These are phyloP conservation scores for Discostella pseudostelligera DNA, from an alignment of 108 stramenopile genomes.

Conservation along the genomic window DNA sequence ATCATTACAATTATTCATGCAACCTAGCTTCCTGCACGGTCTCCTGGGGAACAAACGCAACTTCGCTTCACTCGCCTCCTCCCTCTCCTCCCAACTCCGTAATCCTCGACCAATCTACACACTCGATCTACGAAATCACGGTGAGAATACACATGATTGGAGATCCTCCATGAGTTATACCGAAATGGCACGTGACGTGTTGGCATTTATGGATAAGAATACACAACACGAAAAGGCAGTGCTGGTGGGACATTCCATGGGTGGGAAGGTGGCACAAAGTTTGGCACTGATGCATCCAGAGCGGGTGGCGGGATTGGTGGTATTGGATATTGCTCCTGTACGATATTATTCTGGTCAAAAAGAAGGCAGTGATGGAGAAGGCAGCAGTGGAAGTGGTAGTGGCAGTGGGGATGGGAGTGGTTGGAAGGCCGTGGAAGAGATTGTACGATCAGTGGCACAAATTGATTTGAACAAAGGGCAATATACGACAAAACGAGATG, in stretches of 20 bases:
- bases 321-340: conserved; percentile 93
- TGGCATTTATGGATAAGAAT: conserved; percentile 60
- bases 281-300: conserved; percentile 80
- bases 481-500: conserved; percentile 52
- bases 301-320: conserved; percentile 79
- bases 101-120: conserved; percentile 63
- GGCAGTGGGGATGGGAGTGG: conserved; percentile 39
- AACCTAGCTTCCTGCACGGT: conserved; percentile 86
- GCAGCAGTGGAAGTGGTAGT: no score
- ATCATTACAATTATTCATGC: neutral
- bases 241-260: conserved; percentile 92
- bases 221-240: conserved; percentile 46
- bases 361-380: conserved; percentile 19
- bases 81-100: conserved; percentile 64
- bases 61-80: conserved; percentile 80
- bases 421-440: conserved; percentile 86
- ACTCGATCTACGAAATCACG: conserved; percentile 93
- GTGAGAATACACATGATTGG: conserved; percentile 69
- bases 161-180: conserved; percentile 73
- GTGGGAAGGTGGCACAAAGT: conserved; percentile 90
- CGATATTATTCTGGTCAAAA: conserved; percentile 57
- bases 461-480: conserved; percentile 39
- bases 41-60: conserved; percentile 92
- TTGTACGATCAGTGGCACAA: conserved; percentile 62
- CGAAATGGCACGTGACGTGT: conserved; percentile 88